Conservation (phyloP, 2,329 filamentous ascomycete species). For the Chaetomiaceae sp. region DNA sequence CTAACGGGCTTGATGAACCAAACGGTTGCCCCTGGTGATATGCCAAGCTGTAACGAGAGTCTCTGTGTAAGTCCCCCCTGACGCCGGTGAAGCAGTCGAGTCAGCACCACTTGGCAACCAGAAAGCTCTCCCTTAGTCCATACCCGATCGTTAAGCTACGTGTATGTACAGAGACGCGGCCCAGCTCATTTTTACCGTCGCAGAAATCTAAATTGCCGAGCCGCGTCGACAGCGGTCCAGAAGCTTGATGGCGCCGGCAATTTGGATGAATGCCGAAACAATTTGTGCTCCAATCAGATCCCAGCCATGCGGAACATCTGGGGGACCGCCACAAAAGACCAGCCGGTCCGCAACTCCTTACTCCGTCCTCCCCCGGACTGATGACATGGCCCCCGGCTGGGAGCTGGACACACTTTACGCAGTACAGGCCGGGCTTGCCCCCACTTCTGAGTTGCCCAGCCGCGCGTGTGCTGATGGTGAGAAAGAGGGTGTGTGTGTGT, state of each 20-base stretch:
- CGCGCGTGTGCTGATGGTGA: too few relatives aligned
- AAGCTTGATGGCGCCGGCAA: slow-evolving; percentile 15
- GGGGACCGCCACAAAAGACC: background rate
- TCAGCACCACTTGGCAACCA: slow-evolving; percentile 1
- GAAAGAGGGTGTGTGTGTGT: too few relatives aligned
- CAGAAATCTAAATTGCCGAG: slow-evolving; percentile 17
- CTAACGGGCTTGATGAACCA: too few relatives aligned
- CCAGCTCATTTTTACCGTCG: background rate
- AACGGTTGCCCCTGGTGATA: background rate
- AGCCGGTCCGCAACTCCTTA: background rate
- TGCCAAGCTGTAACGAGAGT: too few relatives aligned
- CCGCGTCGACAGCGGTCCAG: slow-evolving; percentile 1
- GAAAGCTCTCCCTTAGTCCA: background rate
- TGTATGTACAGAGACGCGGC: background rate
- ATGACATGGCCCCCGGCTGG: too few relatives aligned
- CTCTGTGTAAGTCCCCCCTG: too few relatives aligned
- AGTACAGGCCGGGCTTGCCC: too few relatives aligned
- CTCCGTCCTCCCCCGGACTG: too few relatives aligned
- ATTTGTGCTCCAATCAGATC: slow-evolving; percentile 9
- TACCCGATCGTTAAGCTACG: too few relatives aligned
- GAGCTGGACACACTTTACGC: too few relatives aligned
- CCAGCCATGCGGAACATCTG: background rate
- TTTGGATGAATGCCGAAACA: slow-evolving; percentile 23
- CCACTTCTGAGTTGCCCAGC: too few relatives aligned
- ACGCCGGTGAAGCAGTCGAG: background rate